These are phyloP conservation scores for Diversispora epigaea DNA, from an alignment of 192 early-diverging fungal genomes.

Conservation along the genomic window DNA sequence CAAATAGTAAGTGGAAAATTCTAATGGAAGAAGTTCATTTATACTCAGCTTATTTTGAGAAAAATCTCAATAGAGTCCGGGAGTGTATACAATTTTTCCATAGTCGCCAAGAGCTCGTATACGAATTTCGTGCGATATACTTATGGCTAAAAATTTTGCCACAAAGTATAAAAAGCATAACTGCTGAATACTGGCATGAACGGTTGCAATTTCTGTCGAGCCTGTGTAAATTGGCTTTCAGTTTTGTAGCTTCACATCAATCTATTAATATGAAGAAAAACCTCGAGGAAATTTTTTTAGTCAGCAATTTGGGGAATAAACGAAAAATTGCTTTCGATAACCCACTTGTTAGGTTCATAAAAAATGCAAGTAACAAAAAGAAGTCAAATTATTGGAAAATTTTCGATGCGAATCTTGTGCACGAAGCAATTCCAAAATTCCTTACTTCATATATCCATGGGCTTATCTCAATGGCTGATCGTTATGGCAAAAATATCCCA, in stretches of 20 bases:
- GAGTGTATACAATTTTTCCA: conserved; percentile 10
- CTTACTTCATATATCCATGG: neutral
- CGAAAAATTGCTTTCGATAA: conserved; percentile 1
- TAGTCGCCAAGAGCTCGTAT: neutral
- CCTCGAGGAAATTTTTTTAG: neutral
- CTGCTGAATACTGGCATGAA: neutral
- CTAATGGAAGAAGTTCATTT: conserved; percentile 3
- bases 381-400: neutral
- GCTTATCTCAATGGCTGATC: neutral
- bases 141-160: neutral
- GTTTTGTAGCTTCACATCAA: conserved; percentile 8
- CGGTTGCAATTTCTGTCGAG: neutral
- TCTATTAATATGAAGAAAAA: neutral
- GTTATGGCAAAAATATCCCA: neutral
- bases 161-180: neutral
- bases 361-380: neutral
- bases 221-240: conserved; percentile 11
- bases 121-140: conserved; percentile 14
- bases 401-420: neutral
- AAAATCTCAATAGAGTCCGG: neutral
- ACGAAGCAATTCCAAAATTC: neutral
- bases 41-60: conserved; percentile 21
- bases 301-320: neutral
- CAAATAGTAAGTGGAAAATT: neutral
- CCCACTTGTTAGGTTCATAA: neutral